Base-by-base conservation (phyloP, 768 basidiomycete genomes). In the Cystobasidium ongulense region DNA sequence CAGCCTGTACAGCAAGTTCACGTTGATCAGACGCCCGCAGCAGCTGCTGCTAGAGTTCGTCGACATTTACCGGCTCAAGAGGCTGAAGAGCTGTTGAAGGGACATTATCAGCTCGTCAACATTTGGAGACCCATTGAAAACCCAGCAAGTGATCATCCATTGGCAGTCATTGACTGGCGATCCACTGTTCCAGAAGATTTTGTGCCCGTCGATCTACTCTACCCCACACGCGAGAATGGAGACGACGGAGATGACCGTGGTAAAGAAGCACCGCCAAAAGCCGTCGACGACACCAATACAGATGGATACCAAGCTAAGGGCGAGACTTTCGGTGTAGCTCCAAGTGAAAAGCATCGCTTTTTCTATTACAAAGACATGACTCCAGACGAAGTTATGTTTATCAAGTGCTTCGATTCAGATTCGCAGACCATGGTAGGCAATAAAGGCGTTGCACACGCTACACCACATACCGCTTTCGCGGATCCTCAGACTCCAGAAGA, bases 321-420 rank as follows among this genome's bases (percentile, higher is more conserved):
- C 3, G 68, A 71, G 54, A 71, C 68, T 25, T 71, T 54, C 25
- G 50, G 31, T 11, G 43, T 71, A n/a, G 68, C 68, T 21, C 68
- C 50, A n/a, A 71, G 68, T 43, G 52, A 63, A 7, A 50, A 35
- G 18, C 72, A 73, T 17, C 21, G 39, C 18, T 53, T 73, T 23
- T 73, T 70, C 63, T 63, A 63, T 59, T 65, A 63, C 43, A 63
- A 63, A 43, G 62, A 73, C 33, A 63, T 63, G 63, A 65, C 72
- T 8, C 59, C 59, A 2, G 63, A 73, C 10, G 72, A 73, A 27
- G 72, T 73, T 66, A 73, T 73, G 63, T 65, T 73, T 43, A 63
- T 73, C 39, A 73, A 73, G 72, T 73, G 72, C 50, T 73, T 65
- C 63, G 72, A 73, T 64, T 73, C 72, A 11, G 15, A 54, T 15